Evolutionary conservation across 768 basidiomycete genomes (phyloP).

Genomic region (Amanita rubescens): DNA sequence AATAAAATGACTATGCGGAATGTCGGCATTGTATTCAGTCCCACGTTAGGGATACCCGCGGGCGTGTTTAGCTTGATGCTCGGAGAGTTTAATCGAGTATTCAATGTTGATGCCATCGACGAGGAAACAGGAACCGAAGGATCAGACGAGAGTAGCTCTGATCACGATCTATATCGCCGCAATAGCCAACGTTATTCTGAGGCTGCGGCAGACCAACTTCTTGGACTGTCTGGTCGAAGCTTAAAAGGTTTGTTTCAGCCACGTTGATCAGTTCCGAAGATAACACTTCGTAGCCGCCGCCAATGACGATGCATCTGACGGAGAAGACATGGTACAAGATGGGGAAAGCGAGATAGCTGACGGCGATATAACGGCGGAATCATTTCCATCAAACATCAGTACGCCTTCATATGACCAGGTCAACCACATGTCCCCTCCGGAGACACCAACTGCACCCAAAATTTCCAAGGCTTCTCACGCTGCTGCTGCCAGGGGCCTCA

Average conservation of each 20-base stretch:
- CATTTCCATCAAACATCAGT: constrained; percentile 35
- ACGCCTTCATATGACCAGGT: constrained; percentile 19
- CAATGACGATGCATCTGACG: constrained; percentile 62
- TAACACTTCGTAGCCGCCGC: constrained; percentile 20
- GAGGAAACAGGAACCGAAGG: constrained; percentile 23
- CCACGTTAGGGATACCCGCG: constrained; percentile 96
- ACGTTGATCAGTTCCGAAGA: neutral
- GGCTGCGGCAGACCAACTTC: constrained; percentile 73
- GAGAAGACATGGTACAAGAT: constrained; percentile 58
- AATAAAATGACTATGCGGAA: constrained; percentile 99
- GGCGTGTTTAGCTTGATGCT: constrained; percentile 95
- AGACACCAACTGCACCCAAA: constrained; percentile 32
- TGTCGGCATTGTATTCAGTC: constrained; percentile 97
- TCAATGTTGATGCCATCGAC: constrained; percentile 64
- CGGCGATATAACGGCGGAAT: constrained; percentile 45
- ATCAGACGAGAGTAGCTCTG: constrained; percentile 25
- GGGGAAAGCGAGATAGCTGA: constrained; percentile 70
- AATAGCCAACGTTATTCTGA: constrained; percentile 84
- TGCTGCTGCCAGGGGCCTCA: constrained; percentile 67
- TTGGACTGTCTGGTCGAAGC: constrained; percentile 67
- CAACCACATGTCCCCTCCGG: constrained; percentile 30
- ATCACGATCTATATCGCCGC: constrained; percentile 40
- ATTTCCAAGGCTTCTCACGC: constrained; percentile 47
- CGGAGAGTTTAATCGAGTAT: constrained; percentile 87
- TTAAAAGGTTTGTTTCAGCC: constrained; percentile 41